These are phyloP conservation scores for Neurospora tetraspora DNA, from an alignment of 495 filamentous ascomycete genomes.

Conservation along the genomic window DNA sequence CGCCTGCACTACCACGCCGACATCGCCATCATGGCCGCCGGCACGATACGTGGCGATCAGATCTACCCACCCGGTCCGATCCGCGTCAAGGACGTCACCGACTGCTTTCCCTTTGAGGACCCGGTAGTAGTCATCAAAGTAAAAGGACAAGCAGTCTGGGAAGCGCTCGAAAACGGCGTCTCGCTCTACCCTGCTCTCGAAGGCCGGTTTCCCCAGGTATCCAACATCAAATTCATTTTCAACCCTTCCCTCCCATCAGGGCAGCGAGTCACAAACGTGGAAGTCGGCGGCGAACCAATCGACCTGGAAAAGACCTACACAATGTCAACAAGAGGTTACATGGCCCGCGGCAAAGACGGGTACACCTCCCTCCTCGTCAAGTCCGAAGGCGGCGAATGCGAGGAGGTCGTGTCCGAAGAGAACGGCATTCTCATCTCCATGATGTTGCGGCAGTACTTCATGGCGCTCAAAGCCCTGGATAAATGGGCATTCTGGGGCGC, in stretches of 20 bases:
- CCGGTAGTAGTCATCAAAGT: conserved; percentile 70
- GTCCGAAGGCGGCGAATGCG: conserved; percentile 59
- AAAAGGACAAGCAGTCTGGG: conserved; percentile 53
- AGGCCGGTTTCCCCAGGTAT: conserved; percentile 73
- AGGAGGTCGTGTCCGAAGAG: conserved; percentile 73
- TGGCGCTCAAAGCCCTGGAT: conserved; percentile 68
- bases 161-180: conserved; percentile 75
- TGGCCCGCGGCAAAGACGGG: conserved; percentile 77
- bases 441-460: conserved; percentile 81
- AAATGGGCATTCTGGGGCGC: conserved; percentile 59
- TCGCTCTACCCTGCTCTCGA: conserved; percentile 73
- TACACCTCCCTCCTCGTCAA: conserved; percentile 61
- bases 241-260: conserved; percentile 49
- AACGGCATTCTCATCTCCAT: conserved; percentile 76
- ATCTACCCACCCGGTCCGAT: conserved; percentile 75
- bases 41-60: conserved; percentile 80
- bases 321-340: conserved; percentile 71
- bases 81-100: conserved; percentile 61
- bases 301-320: conserved; percentile 52
- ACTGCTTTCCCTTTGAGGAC: conserved; percentile 88
- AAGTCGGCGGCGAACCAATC: conserved; percentile 48
- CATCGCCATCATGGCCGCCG: conserved; percentile 74
- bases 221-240: conserved; percentile 64
- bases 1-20: conserved; percentile 69
- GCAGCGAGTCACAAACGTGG: conserved; percentile 51